Evolutionary conservation across 106 monocot genomes (phyloP).

Genomic region (Dendrobium nobile): DNA sequence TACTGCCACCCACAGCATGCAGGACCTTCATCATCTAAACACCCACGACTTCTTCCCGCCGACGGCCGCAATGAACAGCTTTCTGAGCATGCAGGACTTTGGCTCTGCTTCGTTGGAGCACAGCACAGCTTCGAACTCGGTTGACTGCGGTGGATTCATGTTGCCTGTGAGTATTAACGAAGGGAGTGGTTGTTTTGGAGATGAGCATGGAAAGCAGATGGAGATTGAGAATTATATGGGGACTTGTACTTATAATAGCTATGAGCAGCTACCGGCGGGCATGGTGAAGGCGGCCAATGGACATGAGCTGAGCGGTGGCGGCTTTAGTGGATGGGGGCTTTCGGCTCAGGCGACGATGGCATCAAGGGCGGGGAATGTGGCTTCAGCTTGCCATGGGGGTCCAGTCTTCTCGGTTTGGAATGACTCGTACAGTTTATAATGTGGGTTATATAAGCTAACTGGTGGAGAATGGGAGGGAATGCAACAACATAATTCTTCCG

Average conservation of each 20-base stretch:
- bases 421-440: slow-evolving; percentile 25
- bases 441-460: background rate
- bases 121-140: slow-evolving; percentile 59
- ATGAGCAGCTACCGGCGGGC: slow-evolving; percentile 20
- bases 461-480: background rate
- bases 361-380: slow-evolving; percentile 12
- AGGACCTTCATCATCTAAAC: slow-evolving; percentile 53
- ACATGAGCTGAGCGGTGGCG: background rate
- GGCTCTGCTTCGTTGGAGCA: slow-evolving; percentile 38
- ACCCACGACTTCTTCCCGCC: slow-evolving; percentile 71
- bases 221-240: slow-evolving; percentile 33
- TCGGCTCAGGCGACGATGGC: slow-evolving; percentile 16
- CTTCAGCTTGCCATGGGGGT: slow-evolving; percentile 29
- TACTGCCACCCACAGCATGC: slow-evolving; percentile 30
- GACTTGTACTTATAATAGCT: slow-evolving; percentile 17
- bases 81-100: slow-evolving; percentile 27
- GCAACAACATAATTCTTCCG: background rate
- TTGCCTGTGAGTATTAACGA: slow-evolving; percentile 37
- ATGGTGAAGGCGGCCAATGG: slow-evolving; percentile 14
- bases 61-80: slow-evolving; percentile 18
- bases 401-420: slow-evolving; percentile 75
- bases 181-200: slow-evolving; percentile 23
- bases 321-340: background rate
- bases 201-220: slow-evolving; percentile 30
- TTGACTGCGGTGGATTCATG: slow-evolving; percentile 14